phyloP scores from a whole-genome alignment of 1,284 basidiomycete genomes.

The Austroboletus olivaceoglutinosus region DNA sequence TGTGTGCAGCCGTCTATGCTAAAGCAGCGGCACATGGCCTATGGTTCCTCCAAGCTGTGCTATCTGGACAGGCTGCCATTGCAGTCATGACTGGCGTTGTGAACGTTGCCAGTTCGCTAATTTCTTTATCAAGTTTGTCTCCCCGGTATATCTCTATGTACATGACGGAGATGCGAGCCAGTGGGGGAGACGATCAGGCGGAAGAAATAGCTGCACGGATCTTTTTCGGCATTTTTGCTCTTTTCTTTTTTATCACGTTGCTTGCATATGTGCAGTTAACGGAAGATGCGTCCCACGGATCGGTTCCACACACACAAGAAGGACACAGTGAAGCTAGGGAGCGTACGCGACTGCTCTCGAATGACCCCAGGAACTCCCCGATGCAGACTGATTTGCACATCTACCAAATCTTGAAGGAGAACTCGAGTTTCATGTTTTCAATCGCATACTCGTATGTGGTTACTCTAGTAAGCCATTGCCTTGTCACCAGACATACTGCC shows the following conservation, averaged over 20 bases:
- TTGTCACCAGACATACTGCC: background rate
- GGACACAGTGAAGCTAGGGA: slow-evolving; percentile 28
- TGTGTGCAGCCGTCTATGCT: slow-evolving; percentile 65
- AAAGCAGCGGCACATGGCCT: slow-evolving; percentile 71
- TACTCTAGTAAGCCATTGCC: slow-evolving; percentile 61
- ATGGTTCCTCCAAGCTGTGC: slow-evolving; percentile 59
- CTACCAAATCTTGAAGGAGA: slow-evolving; percentile 56
- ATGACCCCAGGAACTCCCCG: slow-evolving; percentile 20
- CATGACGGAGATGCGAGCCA: background rate
- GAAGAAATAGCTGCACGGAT: slow-evolving; percentile 62
- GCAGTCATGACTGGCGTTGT: slow-evolving; percentile 68
- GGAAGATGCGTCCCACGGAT: background rate
- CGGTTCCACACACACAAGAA: slow-evolving; percentile 23
- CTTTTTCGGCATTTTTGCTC: slow-evolving; percentile 65
- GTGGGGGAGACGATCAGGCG: slow-evolving; percentile 37
- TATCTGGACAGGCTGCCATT: slow-evolving; percentile 74
- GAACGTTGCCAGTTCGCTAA: slow-evolving; percentile 59
- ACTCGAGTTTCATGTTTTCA: slow-evolving; percentile 66
- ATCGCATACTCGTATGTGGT: slow-evolving; percentile 76
- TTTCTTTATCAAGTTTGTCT: slow-evolving; percentile 48
- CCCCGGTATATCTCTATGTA: slow-evolving; percentile 5
- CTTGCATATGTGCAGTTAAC: slow-evolving; percentile 28
- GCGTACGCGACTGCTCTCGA: slow-evolving; percentile 36
- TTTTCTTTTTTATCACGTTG: slow-evolving; percentile 56
- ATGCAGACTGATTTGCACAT: slow-evolving; percentile 41